Evolutionary conservation across 208 protist genomes (phyloP), one percentile per base, ranked within the genome.

Genomic region (Leishmania lainsoni): DNA sequence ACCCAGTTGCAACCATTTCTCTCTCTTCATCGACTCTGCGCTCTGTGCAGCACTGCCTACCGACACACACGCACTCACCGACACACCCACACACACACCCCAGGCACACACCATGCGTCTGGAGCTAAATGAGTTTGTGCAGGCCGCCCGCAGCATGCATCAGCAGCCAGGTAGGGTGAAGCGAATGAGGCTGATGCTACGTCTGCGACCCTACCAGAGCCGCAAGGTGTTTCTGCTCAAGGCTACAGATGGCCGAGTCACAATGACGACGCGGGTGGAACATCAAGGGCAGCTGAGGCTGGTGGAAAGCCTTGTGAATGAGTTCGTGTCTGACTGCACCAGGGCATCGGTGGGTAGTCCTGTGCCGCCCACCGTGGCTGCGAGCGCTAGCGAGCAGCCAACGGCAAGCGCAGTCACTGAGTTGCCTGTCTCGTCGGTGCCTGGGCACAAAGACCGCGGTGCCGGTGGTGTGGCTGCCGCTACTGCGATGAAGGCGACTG

Each of bases 261-360:
- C 91, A 2, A 58, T 93, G 42, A 94, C 88, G n/a, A 93, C 92
- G 22, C 86, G 84, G 12, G 85, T 95, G 32, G 75, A 68, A 39
- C 84, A 94, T 76, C 86, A 93, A 35, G 88, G 88, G 0, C 88
- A 97, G 78, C 75, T 97, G 1, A 90, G 86, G 65, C 74, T 89
- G 49, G 87, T 95, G 58, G 91, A 97, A 75, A 72, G 76, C 8
- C 61, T 97, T 8, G 82, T 97, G 20, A 80, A 85, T 59, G 87
- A 92, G 52, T 97, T 94, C 66, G 91, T 97, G 35, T 54, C 65
- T 26, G 66, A 66, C 49, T 94, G 91, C 86, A 95, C 93, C 39
- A 65, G 45, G 14, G 75, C 72, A 51, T 39, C 65, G 66, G 32
- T 77, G 54, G 16, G 48, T 51, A 32, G 56, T 35, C 35, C 71